phyloP scores from a whole-genome alignment of 2,329 filamentous ascomycete species.

The Aureobasidium zeae region DNA sequence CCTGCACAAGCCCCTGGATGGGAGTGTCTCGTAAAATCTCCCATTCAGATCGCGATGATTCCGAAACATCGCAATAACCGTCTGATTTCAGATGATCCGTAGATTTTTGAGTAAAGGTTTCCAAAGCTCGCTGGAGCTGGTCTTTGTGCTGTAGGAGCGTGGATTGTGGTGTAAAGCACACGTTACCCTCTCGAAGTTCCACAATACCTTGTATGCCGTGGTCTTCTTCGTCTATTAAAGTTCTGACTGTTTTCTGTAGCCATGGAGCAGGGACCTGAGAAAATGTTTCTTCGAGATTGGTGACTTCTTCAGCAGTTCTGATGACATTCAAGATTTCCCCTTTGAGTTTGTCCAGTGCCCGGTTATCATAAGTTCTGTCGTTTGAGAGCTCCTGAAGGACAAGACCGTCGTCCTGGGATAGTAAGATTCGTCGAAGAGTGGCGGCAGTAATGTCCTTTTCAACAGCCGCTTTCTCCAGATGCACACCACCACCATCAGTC shows the following conservation, averaged over 20 bases:
- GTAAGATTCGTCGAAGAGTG: slow-evolving; percentile 4
- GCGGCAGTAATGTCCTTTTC: slow-evolving; percentile 1
- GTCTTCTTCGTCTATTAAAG: not conserved
- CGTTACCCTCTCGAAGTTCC: not conserved
- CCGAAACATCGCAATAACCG: slow-evolving; percentile 1
- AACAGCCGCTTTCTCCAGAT: not conserved
- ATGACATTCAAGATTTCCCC: not conserved
- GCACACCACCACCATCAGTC: not conserved
- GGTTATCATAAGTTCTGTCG: not conserved
- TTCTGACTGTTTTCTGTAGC: not conserved
- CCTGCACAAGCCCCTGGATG: not conserved
- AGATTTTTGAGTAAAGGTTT: not conserved
- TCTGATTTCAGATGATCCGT: not conserved
- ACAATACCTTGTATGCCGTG: not conserved
- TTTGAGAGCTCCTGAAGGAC: not conserved
- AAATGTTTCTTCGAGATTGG: not conserved
- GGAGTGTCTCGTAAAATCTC: too few relatives aligned
- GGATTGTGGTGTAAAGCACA: slow-evolving; percentile 1
- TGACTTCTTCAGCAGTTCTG: not conserved
- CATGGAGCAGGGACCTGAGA: not conserved
- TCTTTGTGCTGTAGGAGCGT: not conserved
- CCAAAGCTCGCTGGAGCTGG: not conserved
- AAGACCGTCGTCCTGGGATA: slow-evolving; percentile 1
- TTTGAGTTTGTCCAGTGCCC: not conserved
- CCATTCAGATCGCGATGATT: too few relatives aligned